A percentile compares a stretch with the other conserved stretches of the same genome.
phyloP scores from a whole-genome alignment of 495 filamentous ascomycete genomes.

The Aspergillus cavernicola region DNA sequence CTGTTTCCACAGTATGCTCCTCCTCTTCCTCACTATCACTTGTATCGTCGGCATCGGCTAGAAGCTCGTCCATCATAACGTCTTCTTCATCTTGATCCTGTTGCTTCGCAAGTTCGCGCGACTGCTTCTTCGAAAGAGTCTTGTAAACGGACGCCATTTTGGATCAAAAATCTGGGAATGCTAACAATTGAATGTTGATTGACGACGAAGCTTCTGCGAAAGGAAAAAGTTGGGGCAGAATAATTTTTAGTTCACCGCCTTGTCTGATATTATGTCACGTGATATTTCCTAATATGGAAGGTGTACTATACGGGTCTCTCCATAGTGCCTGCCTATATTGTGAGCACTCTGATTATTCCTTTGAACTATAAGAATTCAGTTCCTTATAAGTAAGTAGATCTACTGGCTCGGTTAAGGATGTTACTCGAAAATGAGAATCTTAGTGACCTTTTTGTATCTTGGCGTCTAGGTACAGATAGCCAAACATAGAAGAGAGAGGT shows the following conservation, averaged over 20 bases:
- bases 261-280: constrained; percentile 22
- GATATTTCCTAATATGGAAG: neutral
- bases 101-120: constrained; percentile 26
- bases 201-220: constrained; percentile 16
- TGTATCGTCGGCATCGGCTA: constrained; percentile 41
- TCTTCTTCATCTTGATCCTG: constrained; percentile 37
- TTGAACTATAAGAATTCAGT: too few species aligned
- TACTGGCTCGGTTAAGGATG: too few species aligned
- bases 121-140: constrained; percentile 67
- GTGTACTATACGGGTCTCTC: too few species aligned
- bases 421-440: too few species aligned
- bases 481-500: too few species aligned
- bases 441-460: too few species aligned
- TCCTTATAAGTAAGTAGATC: too few species aligned
- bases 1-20: constrained; percentile 28
- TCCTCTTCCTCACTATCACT: constrained; percentile 47
- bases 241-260: constrained; percentile 39
- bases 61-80: constrained; percentile 39
- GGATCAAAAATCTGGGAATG: constrained; percentile 5
- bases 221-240: constrained; percentile 41
- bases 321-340: too few species aligned
- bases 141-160: constrained; percentile 95
- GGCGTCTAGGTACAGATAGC: too few species aligned
- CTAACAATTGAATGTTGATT: constrained; percentile 12
- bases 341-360: too few species aligned